Evolutionary conservation across 805 yeast genomes (phyloP).

Genomic region (Sugiyamaella americana): DNA sequence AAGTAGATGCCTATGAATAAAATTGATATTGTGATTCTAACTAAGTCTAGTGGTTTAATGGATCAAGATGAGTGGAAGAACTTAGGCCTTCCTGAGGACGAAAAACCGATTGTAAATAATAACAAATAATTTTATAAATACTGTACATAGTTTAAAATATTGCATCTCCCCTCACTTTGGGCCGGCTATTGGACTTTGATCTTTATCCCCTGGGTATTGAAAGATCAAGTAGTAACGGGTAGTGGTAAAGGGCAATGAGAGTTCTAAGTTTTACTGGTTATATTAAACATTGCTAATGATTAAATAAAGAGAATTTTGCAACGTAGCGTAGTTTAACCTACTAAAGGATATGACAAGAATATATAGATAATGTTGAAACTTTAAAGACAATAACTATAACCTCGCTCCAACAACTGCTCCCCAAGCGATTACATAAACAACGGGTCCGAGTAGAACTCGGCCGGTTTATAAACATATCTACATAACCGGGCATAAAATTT

Average conservation of each 20-base stretch:
- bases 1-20: constrained; percentile 13
- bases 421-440: too few relatives aligned
- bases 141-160: too few relatives aligned
- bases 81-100: constrained; percentile 55
- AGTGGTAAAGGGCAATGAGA: too few relatives aligned
- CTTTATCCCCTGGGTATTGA: not conserved
- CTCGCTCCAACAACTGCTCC: too few relatives aligned
- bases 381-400: not conserved
- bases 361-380: not conserved
- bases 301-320: not conserved
- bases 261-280: too few relatives aligned
- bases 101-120: constrained; percentile 11
- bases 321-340: not conserved
- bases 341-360: not conserved
- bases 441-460: too few relatives aligned
- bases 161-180: not conserved
- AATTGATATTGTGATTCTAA: not conserved
- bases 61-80: constrained; percentile 52
- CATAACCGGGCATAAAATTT: too few relatives aligned
- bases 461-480: too few relatives aligned
- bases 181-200: not conserved
- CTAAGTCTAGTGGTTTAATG: constrained; percentile 41
- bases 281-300: not conserved
- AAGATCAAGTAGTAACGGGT: too few relatives aligned
- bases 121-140: too few relatives aligned